Conservation (phyloP, 2,329 filamentous ascomycete genomes). For the Metarhizium brunneum region DNA sequence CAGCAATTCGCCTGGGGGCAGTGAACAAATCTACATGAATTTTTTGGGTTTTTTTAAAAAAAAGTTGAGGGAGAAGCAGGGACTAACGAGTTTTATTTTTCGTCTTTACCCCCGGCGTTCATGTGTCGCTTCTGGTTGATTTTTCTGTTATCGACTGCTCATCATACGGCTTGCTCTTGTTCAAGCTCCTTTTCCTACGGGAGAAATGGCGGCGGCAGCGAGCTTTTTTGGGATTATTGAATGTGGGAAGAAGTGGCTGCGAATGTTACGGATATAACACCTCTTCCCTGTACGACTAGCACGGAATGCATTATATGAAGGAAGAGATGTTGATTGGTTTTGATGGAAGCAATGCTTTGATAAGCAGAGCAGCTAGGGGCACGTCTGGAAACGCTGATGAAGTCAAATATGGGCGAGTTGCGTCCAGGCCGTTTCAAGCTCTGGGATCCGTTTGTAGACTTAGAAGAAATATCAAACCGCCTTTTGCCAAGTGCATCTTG, state of each 20-base stretch:
- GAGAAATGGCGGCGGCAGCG: background rate
- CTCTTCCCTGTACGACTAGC: conserved; percentile 4
- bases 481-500: background rate
- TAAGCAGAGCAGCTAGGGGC: background rate
- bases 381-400: background rate
- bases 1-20: background rate
- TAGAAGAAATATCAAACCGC: background rate
- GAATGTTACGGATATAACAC: background rate
- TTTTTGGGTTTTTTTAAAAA: conserved; percentile 5
- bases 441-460: background rate
- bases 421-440: background rate
- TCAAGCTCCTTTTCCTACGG: background rate
- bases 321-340: background rate
- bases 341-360: background rate
- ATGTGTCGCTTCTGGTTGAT: background rate
- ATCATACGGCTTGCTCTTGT: background rate
- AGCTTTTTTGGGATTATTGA: background rate
- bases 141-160: background rate
- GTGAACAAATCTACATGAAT: conserved; percentile 5
- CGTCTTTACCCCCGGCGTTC: background rate
- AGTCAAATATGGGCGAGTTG: background rate
- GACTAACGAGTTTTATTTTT: background rate
- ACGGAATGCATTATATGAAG: conserved; percentile 3
- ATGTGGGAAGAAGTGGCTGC: background rate
- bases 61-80: conserved; percentile 6